Evolutionary conservation across 352 stramenopile genomes (phyloP).

Genomic region (Phytophthora pseudosyringae): DNA sequence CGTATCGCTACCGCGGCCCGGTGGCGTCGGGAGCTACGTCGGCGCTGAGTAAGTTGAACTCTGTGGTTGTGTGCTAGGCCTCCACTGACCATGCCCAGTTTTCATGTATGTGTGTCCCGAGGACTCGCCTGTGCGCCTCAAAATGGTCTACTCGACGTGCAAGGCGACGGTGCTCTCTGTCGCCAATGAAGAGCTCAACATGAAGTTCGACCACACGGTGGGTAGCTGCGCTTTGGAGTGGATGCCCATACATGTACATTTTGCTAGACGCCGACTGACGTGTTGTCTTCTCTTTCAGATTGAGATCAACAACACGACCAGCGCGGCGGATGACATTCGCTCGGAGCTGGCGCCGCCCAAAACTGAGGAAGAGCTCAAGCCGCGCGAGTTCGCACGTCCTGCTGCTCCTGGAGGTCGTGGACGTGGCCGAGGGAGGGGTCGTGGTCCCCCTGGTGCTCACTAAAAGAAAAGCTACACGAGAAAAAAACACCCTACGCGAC

Average conservation of each 20-base stretch:
- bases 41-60: constrained; percentile 38
- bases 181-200: constrained; percentile 59
- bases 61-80: background rate
- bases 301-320: constrained; percentile 71
- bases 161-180: constrained; percentile 86
- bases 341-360: constrained; percentile 59
- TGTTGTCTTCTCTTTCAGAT: constrained; percentile 41
- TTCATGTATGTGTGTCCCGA: constrained; percentile 93
- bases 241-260: background rate
- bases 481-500: no score
- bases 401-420: constrained; percentile 70
- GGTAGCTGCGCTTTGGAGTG: background rate
- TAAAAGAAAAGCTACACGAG: constrained; percentile 12
- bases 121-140: constrained; percentile 82
- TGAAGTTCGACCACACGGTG: constrained; percentile 80
- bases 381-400: constrained; percentile 78
- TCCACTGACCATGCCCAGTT: constrained; percentile 41
- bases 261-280: constrained; percentile 4
- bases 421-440: constrained; percentile 48
- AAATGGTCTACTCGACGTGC: constrained; percentile 93
- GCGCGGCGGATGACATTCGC: constrained; percentile 73
- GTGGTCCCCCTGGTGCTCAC: constrained; percentile 36
- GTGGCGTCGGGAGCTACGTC: constrained; percentile 41
- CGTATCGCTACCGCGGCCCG: constrained; percentile 69
- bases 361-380: constrained; percentile 66